Conservation (phyloP, 371 early-diverging fungal genomes). For the Rhizopus delemar region DNA sequence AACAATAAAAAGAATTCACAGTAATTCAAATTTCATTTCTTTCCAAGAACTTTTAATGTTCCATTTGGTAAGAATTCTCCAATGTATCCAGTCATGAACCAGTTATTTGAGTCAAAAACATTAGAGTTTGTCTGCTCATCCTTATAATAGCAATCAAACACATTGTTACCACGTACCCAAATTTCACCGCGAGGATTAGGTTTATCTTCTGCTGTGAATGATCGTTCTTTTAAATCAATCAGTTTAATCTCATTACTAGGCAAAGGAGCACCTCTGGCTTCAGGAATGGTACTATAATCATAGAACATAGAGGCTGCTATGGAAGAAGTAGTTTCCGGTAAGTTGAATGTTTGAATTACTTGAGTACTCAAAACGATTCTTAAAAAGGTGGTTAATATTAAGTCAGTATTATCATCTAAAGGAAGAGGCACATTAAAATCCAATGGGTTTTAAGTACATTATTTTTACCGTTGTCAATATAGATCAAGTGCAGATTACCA, state of each 20-base stretch:
- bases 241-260: constrained; percentile 87
- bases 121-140: constrained; percentile 52
- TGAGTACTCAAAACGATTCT: constrained; percentile 55
- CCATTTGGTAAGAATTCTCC: constrained; percentile 72
- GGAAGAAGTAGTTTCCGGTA: constrained; percentile 61
- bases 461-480: constrained; percentile 45
- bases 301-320: constrained; percentile 58
- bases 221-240: constrained; percentile 70
- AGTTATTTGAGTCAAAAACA: constrained; percentile 71
- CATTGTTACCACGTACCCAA: constrained; percentile 61
- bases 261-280: constrained; percentile 69
- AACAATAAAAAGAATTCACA: too few relatives aligned
- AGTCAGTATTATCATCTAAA: constrained; percentile 49
- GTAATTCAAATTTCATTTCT: constrained; percentile 19
- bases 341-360: constrained; percentile 60
- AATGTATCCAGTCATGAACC: constrained; percentile 85
- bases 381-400: constrained; percentile 44
- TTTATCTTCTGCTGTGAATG: constrained; percentile 67
- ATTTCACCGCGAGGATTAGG: constrained; percentile 81
- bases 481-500: constrained; percentile 71
- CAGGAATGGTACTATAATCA: constrained; percentile 49
- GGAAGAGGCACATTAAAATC: not conserved
- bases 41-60: constrained; percentile 60
- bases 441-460: not conserved
- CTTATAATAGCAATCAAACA: constrained; percentile 56